These are phyloP conservation scores for Choanephora cucurbitarum DNA, from an alignment of 371 early-diverging fungal genomes.

Conservation along the genomic window DNA sequence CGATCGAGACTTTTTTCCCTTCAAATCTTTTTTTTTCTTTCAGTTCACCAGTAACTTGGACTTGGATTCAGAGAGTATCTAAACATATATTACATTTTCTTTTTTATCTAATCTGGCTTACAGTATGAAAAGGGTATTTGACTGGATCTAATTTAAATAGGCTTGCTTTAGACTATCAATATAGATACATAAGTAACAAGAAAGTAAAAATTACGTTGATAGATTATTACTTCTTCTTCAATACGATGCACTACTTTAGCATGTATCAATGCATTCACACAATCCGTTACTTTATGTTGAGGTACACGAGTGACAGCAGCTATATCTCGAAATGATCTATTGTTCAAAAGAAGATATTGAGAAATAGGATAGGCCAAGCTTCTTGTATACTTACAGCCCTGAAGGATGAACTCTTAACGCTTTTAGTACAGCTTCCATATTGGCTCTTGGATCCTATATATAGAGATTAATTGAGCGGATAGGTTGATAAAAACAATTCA, in stretches of 20 bases:
- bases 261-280: conserved; percentile 24
- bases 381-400: conserved; percentile 22
- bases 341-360: too few species aligned
- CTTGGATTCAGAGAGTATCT: too few species aligned
- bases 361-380: too few species aligned
- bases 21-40: too few species aligned
- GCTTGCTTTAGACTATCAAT: not conserved
- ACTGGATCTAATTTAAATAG: conserved; percentile 24
- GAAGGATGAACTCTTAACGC: conserved; percentile 1
- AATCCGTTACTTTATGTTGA: conserved; percentile 21
- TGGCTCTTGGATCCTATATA: not conserved
- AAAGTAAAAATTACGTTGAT: not conserved
- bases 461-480: too few species aligned
- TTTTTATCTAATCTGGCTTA: too few species aligned
- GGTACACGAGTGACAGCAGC: conserved; percentile 10
- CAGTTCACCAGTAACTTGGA: too few species aligned
- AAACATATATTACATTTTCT: too few species aligned
- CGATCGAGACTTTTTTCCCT: too few species aligned
- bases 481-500: too few species aligned
- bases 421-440: conserved; percentile 10
- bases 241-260: conserved; percentile 20
- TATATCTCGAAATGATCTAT: conserved; percentile 20
- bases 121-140: conserved; percentile 9
- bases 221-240: conserved; percentile 14
- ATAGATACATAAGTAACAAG: too few species aligned